These are phyloP conservation scores for Fusarium vanettenii DNA, from an alignment of 2,329 filamentous ascomycete genomes.

Conservation along the genomic window DNA sequence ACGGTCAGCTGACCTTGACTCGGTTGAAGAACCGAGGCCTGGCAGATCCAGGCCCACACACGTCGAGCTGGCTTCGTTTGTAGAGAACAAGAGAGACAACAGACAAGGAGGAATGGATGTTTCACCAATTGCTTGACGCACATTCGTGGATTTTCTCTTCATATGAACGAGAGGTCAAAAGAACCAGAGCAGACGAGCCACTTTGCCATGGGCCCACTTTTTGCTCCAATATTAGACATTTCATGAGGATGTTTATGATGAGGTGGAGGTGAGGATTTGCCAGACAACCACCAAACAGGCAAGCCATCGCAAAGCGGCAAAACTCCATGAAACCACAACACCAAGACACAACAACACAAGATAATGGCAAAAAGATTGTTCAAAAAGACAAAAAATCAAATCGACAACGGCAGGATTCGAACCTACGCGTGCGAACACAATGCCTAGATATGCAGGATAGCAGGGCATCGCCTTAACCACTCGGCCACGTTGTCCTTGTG, in stretches of 20 bases:
- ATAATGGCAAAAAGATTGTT: neutral
- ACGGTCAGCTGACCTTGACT: constrained; percentile 15
- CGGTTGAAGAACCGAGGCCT: neutral
- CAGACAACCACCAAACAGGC: neutral
- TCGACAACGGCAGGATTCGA: neutral
- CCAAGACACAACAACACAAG: neutral
- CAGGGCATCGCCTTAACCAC: neutral
- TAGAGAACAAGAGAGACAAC: neutral
- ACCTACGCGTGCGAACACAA: neutral
- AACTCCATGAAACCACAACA: neutral
- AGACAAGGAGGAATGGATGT: neutral
- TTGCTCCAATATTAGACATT: neutral
- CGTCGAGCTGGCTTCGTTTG: neutral
- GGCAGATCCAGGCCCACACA: neutral
- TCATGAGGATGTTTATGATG: neutral
- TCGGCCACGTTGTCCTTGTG: neutral
- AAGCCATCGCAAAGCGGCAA: neutral
- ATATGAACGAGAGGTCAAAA: neutral
- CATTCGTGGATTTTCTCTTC: neutral
- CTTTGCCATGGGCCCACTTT: neutral
- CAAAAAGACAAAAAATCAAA: neutral
- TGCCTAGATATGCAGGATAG: neutral
- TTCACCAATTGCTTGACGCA: neutral
- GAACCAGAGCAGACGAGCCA: neutral
- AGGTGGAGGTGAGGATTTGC: neutral